These are phyloP conservation scores for Fennellomyces sp. DNA, from an alignment of 371 early-diverging fungal genomes.

Conservation along the genomic window DNA sequence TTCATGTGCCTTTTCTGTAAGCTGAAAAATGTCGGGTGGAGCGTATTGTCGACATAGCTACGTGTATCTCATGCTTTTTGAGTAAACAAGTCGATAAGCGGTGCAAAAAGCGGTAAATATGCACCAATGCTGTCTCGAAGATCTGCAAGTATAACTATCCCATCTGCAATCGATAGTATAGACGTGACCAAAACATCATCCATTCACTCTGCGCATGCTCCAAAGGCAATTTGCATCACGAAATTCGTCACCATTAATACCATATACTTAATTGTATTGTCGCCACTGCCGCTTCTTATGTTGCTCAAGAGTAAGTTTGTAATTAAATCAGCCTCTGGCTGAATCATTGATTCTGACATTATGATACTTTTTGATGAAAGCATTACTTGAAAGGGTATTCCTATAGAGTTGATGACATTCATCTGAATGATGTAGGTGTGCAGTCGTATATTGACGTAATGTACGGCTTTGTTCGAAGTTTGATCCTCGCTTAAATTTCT, in stretches of 20 bases:
- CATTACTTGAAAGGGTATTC: neutral
- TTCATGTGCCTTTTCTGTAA: neutral
- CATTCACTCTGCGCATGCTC: neutral
- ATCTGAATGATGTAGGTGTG: no score
- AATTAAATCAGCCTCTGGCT: constrained; percentile 3
- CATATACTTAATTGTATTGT: neutral
- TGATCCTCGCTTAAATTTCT: no score
- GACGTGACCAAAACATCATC: constrained; percentile 12
- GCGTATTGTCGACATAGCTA: neutral
- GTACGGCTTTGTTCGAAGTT: no score
- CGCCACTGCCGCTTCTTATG: neutral
- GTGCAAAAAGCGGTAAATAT: constrained; percentile 14
- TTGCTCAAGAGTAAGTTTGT: neutral
- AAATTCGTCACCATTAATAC: constrained; percentile 1
- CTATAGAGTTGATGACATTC: no score
- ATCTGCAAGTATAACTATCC: constrained; percentile 3
- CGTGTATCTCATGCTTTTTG: neutral
- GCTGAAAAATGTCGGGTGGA: neutral
- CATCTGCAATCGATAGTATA: constrained; percentile 4
- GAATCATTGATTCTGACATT: neutral
- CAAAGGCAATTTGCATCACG: constrained; percentile 7
- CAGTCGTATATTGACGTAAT: no score
- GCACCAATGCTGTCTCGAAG: no score
- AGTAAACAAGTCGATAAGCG: neutral
- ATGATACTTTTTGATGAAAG: constrained; percentile 13